These are phyloP conservation scores for Fraxinus nigra DNA, from an alignment of 305 asterid genomes.

Conservation along the genomic window DNA sequence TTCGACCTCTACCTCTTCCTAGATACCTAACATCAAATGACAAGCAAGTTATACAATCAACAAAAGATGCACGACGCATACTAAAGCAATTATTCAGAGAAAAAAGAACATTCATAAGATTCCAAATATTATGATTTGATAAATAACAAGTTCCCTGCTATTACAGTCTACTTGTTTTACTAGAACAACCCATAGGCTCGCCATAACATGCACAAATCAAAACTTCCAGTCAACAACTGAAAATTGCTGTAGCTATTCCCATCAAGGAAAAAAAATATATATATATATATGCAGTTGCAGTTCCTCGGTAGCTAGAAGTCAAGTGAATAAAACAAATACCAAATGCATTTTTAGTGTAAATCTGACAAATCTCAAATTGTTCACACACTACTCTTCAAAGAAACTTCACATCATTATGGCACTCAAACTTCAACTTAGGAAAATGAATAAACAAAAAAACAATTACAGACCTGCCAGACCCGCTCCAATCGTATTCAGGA, in stretches of 20 bases:
- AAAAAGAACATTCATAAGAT: constrained; percentile 1
- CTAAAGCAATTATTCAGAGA: background rate
- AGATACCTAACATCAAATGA: constrained; percentile 27
- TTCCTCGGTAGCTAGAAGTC: background rate
- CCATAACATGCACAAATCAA: constrained; percentile 11
- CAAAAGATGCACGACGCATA: background rate
- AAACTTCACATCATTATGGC: background rate
- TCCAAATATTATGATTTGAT: constrained; percentile 2
- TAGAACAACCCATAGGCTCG: background rate
- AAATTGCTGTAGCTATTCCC: background rate
- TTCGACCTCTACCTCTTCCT: constrained; percentile 15
- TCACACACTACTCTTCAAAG: background rate
- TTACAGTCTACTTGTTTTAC: background rate
- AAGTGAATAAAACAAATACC: background rate
- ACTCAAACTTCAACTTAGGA: background rate
- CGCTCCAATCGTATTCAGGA: constrained; percentile 53
- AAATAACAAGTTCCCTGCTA: background rate
- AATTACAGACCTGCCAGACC: constrained; percentile 57
- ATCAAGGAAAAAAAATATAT: background rate
- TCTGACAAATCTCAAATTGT: background rate
- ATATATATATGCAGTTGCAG: background rate
- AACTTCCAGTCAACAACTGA: background rate
- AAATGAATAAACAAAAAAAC: constrained; percentile 18
- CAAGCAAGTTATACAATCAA: constrained; percentile 16
- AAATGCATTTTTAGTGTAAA: constrained; percentile 10